Evolutionary conservation across 257 asterid genomes (phyloP).

Genomic region (Jasminum sambac): DNA sequence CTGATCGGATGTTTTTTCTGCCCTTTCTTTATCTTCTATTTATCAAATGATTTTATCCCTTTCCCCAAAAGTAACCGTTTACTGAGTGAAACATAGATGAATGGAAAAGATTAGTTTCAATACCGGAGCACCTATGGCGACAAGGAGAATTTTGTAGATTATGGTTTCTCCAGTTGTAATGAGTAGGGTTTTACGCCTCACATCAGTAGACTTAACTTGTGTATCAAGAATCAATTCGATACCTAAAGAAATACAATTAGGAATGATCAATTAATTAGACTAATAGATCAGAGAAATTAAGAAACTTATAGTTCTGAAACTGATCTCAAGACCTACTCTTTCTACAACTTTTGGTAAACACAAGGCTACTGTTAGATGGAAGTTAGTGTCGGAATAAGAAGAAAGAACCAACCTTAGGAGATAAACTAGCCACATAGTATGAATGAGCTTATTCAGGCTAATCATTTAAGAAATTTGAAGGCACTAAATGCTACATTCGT

Average conservation of each 20-base stretch:
- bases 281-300: constrained; percentile 15
- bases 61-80: constrained; percentile 1
- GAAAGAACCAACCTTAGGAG: not conserved
- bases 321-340: not conserved
- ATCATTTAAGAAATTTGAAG: not conserved
- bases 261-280: constrained; percentile 17
- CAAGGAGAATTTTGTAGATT: constrained; percentile 80
- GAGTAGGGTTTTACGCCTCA: constrained; percentile 75
- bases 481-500: not conserved
- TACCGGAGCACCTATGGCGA: constrained; percentile 98
- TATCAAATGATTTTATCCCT: no score
- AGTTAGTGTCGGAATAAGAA: not conserved
- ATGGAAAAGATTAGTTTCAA: constrained; percentile 35
- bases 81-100: constrained; percentile 20
- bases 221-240: constrained; percentile 88
- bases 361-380: not conserved
- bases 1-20: not conserved
- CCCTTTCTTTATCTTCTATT: not conserved
- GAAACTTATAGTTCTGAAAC: not conserved
- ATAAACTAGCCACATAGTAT: not conserved
- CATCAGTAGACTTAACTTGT: constrained; percentile 76
- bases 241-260: constrained; percentile 42
- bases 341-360: constrained; percentile 9
- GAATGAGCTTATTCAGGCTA: not conserved
- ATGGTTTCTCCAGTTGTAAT: constrained; percentile 85